Base-by-base conservation (phyloP, 2,329 filamentous ascomycete species). In the Xylaria sp. region DNA sequence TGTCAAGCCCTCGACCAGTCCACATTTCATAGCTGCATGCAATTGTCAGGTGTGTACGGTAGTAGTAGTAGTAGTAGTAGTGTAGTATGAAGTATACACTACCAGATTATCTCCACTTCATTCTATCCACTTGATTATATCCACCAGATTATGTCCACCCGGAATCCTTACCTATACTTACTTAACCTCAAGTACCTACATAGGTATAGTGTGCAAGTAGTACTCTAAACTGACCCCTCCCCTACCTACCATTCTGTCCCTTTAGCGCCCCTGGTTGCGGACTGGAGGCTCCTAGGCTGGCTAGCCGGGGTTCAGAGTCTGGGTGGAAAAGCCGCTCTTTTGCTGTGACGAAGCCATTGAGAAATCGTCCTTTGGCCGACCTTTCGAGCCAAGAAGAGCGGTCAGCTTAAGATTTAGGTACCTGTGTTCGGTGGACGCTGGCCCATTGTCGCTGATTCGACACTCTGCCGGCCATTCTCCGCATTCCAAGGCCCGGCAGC, bases 381-480 rank as follows among this genome's bases (percentile, higher is more conserved):
- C 49, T 54, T 73, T 70, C 31, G 39, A 65, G 61, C 54, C 31
- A 54, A 62, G 73, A 75, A 69, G 71, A 71, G 74, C 74, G 74
- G 74, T 75, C 74, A 75, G 68, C 72, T 71, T 75, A 73, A 69
- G 70, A 74, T 60, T 70, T 69, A 60, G 25, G 53, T 59, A 61
- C 63, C 45, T 66, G 33, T 54, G 27, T 11, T 56, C 56, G 36
- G 69, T 65, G 66, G 53, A 67, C 59, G 55, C 66, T 47, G 42
- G 50, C 29, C 42, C 49, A 49, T 20, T 60, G 49, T 51, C 51
- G 65, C 62, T 71, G 62, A 73, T 72, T 73, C 68, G 73, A 59
- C 67, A 57, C 62, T 39, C 64, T 44, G 47, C 25, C 60, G 44
- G 29, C 59, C 53, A 31, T 55, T 66, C 69, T 71, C 67, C 66